Evolutionary conservation across 306 rosid species (phyloP).

Genomic region (Fragaria vesca): DNA sequence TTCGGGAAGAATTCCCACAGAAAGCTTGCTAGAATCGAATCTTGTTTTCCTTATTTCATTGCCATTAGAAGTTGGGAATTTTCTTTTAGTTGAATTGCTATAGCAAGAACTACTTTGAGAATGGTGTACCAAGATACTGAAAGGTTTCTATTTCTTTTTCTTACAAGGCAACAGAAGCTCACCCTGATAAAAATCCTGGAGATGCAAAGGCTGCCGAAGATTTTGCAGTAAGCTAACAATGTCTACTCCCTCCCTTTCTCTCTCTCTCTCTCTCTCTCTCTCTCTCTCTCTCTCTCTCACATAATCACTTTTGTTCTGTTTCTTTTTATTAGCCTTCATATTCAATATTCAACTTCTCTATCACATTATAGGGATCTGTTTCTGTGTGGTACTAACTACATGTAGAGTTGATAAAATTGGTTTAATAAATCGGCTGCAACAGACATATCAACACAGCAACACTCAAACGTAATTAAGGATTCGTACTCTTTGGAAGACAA

Average conservation of each 20-base stretch:
- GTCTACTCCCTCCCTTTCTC: background rate
- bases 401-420: background rate
- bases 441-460: too few relatives aligned
- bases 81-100: background rate
- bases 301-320: background rate
- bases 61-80: background rate
- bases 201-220: conserved; percentile 83
- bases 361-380: background rate
- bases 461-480: background rate
- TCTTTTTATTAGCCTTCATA: background rate
- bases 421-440: background rate
- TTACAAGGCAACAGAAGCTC: conserved; percentile 79
- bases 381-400: background rate
- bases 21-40: background rate
- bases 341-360: background rate
- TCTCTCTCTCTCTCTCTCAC: background rate
- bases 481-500: background rate
- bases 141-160: background rate
- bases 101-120: background rate
- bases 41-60: background rate
- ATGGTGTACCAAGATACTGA: background rate
- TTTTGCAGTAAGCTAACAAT: conserved; percentile 55
- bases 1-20: background rate
- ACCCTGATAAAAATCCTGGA: conserved; percentile 94
- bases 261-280: too few relatives aligned